Conservation (phyloP, 805 yeast genomes). For the Candida ovalis region DNA sequence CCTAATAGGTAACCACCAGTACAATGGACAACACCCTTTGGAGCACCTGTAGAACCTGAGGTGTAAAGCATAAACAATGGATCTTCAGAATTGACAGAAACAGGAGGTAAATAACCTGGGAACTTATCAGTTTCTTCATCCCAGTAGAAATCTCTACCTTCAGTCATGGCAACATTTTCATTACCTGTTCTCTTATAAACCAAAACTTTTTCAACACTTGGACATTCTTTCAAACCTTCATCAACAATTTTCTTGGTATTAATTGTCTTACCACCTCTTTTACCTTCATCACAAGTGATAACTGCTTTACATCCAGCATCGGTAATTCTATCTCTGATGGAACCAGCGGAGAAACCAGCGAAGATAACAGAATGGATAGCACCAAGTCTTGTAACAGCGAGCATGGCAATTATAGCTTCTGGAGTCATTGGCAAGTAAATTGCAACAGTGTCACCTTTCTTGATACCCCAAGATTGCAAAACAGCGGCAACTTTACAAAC, state of each 20-base stretch:
- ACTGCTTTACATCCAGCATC: slow-evolving; percentile 71
- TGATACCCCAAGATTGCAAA: slow-evolving; percentile 63
- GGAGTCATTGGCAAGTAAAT: slow-evolving; percentile 86
- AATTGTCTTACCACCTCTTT: slow-evolving; percentile 78
- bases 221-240: slow-evolving; percentile 67
- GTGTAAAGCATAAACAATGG: slow-evolving; percentile 78
- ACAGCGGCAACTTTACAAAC: slow-evolving; percentile 66
- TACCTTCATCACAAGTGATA: slow-evolving; percentile 78
- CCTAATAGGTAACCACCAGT: slow-evolving; percentile 79
- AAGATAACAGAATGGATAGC: slow-evolving; percentile 83
- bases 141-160: slow-evolving; percentile 74
- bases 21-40: slow-evolving; percentile 80
- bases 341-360: slow-evolving; percentile 78
- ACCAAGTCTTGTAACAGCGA: slow-evolving; percentile 78
- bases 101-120: slow-evolving; percentile 69
- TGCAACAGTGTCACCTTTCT: slow-evolving; percentile 83
- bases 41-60: slow-evolving; percentile 85
- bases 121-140: slow-evolving; percentile 63
- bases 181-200: slow-evolving; percentile 75
- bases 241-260: slow-evolving; percentile 81
- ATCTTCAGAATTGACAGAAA: slow-evolving; percentile 74
- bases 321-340: slow-evolving; percentile 64
- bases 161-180: slow-evolving; percentile 43
- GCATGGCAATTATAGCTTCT: slow-evolving; percentile 68
- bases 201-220: slow-evolving; percentile 63